Percentiles rank a stretch among this genome's conserved stretches.
Conservation (phyloP, 2,329 filamentous ascomycete species). For the Aspergillus amoenus region DNA sequence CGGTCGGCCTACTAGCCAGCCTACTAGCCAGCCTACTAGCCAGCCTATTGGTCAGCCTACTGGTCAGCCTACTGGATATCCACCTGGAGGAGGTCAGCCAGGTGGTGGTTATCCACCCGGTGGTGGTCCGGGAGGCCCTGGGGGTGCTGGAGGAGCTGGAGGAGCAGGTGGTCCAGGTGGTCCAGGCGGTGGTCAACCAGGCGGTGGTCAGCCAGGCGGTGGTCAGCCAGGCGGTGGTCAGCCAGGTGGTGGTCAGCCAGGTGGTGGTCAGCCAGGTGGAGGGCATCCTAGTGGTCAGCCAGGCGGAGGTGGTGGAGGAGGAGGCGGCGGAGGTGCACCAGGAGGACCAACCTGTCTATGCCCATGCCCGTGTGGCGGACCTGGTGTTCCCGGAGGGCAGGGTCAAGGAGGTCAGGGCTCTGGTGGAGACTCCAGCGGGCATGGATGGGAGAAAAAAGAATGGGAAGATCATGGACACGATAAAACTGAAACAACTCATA, state of each 20-base stretch:
- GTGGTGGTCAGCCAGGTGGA: background rate
- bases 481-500: background rate
- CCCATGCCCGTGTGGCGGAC: background rate
- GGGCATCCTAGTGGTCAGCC: background rate
- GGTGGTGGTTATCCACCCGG: background rate
- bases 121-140: background rate
- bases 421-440: background rate
- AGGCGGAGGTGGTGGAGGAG: background rate
- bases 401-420: background rate
- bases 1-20: conserved; percentile 1
- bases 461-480: background rate
- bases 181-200: background rate
- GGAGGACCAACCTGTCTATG: background rate
- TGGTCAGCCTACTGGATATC: background rate
- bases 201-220: conserved; percentile 3
- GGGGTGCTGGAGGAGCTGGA: background rate
- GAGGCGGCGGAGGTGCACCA: background rate
- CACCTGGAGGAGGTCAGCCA: background rate
- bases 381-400: background rate
- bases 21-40: background rate
- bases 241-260: background rate
- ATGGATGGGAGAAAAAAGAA: background rate
- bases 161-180: background rate
- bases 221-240: background rate
- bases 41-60: conserved; percentile 5